Conservation (phyloP, 2,329 filamentous ascomycete genomes). For the Colletotrichum simmondsii region DNA sequence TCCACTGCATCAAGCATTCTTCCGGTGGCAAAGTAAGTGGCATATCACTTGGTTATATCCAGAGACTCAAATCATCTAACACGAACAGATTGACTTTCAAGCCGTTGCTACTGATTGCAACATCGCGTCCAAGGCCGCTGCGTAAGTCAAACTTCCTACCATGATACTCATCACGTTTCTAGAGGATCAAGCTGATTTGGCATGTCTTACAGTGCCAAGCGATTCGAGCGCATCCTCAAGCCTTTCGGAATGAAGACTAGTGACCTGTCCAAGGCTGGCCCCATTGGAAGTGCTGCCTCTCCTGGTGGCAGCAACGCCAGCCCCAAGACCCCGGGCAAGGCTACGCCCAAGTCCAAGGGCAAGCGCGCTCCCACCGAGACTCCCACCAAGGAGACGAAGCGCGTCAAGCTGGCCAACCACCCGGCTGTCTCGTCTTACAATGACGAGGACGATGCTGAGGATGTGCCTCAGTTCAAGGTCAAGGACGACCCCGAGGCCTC, state of each 20-base stretch:
- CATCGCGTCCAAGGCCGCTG: slow-evolving; percentile 74
- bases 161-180: neutral
- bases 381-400: slow-evolving; percentile 27
- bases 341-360: slow-evolving; percentile 38
- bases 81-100: slow-evolving; percentile 69
- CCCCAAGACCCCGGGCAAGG: slow-evolving; percentile 36
- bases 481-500: slow-evolving; percentile 12
- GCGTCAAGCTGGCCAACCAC: slow-evolving; percentile 24
- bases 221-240: slow-evolving; percentile 75
- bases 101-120: slow-evolving; percentile 72
- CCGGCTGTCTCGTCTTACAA: slow-evolving; percentile 23
- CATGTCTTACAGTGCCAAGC: slow-evolving; percentile 64
- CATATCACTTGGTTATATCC: neutral
- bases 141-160: slow-evolving; percentile 64
- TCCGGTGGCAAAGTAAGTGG: slow-evolving; percentile 67
- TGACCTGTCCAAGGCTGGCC: slow-evolving; percentile 33
- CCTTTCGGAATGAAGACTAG: slow-evolving; percentile 57
- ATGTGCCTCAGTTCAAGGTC: slow-evolving; percentile 12
- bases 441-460: slow-evolving; percentile 11
- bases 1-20: slow-evolving; percentile 72
- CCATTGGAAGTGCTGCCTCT: slow-evolving; percentile 17
- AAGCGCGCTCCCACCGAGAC: slow-evolving; percentile 16
- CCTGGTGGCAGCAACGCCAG: slow-evolving; percentile 26
- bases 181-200: neutral
- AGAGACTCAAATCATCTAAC: slow-evolving; percentile 31